Percentiles rank a stretch among this genome's conserved stretches.
Conservation (phyloP, 306 rosid species). For the Ormosia emarginata region DNA sequence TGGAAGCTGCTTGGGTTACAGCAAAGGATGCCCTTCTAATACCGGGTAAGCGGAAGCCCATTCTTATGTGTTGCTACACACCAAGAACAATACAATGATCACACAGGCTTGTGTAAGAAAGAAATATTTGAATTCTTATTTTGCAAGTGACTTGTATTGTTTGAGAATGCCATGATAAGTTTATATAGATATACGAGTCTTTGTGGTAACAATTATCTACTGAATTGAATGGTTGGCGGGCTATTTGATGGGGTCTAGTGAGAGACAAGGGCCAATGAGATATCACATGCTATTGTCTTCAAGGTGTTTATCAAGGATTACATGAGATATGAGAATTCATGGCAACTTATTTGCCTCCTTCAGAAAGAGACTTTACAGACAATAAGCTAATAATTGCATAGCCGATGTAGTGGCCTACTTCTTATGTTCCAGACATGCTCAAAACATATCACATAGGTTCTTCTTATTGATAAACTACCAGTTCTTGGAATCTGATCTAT, state of each 20-base stretch:
- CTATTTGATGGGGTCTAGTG: not conserved
- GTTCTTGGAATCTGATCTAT: not conserved
- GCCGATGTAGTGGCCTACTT: not conserved
- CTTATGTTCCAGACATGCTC: not conserved
- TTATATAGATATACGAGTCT: slow-evolving; percentile 10
- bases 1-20: slow-evolving; percentile 3
- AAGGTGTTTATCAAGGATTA: not conserved
- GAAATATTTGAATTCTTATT: not conserved
- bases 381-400: not conserved
- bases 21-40: not conserved
- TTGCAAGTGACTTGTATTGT: slow-evolving; percentile 3
- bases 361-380: not conserved
- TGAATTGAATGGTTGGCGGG: slow-evolving; percentile 1
- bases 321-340: not conserved
- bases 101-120: not conserved
- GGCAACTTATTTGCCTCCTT: not conserved
- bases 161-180: slow-evolving; percentile 1
- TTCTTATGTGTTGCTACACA: not conserved
- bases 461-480: not conserved
- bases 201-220: not conserved
- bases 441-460: not conserved
- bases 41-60: slow-evolving; percentile 28
- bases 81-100: not conserved
- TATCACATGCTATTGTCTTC: slow-evolving; percentile 16
- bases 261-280: not conserved